phyloP scores from a whole-genome alignment of 2,329 filamentous ascomycete genomes.

The Aureobasidium sp. region DNA sequence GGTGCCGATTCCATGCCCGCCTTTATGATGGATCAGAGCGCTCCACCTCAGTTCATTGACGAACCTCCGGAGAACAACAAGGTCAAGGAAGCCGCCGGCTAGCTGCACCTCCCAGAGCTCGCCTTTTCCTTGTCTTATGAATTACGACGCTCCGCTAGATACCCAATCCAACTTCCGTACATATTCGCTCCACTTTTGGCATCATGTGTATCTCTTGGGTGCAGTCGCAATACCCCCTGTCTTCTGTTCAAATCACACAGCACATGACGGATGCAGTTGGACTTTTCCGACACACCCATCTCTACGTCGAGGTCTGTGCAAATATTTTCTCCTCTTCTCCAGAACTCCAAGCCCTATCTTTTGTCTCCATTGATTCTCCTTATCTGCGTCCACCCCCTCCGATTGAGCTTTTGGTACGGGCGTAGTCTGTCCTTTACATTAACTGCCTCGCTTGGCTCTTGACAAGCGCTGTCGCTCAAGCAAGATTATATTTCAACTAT shows the following conservation, averaged over 20 bases:
- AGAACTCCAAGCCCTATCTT: not conserved
- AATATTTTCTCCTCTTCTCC: not conserved
- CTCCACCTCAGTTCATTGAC: conserved; percentile 83
- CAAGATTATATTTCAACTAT: not conserved
- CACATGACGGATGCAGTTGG: no score
- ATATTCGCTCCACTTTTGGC: not conserved
- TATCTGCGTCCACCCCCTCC: not conserved
- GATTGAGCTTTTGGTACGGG: not conserved
- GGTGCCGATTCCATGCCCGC: conserved; percentile 54
- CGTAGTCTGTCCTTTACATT: not conserved
- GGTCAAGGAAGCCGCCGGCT: conserved; percentile 69
- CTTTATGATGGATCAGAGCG: conserved; percentile 77
- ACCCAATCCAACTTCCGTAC: not conserved
- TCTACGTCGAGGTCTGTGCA: not conserved
- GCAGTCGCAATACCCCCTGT: no score
- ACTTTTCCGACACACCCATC: no score
- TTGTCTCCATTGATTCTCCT: not conserved
- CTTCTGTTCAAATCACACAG: no score
- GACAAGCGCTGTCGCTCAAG: not conserved
- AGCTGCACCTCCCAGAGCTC: not conserved
- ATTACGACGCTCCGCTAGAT: conserved; percentile 9
- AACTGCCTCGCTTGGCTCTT: not conserved
- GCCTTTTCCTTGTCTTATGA: not conserved
- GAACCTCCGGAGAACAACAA: conserved; percentile 72
- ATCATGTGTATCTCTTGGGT: not conserved